Percentiles rank a stretch among this genome's conserved stretches.
These are phyloP conservation scores for Penicillium sp. DNA, from an alignment of 2,329 filamentous ascomycete species.

Conservation along the genomic window DNA sequence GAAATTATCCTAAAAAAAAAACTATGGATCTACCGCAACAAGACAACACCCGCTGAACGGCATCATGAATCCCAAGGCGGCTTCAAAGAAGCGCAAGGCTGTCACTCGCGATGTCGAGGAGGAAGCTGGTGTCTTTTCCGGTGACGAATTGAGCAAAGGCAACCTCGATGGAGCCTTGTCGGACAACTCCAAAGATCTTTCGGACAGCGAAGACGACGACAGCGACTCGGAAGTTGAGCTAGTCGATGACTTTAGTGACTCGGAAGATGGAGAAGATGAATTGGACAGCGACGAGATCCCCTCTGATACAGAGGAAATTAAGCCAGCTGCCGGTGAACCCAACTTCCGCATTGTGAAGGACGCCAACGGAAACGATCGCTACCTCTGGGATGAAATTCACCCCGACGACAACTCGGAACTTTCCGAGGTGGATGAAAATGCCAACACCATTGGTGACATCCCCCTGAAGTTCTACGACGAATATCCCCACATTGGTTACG, in stretches of 20 bases:
- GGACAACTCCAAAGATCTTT: slow-evolving; percentile 42
- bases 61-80: slow-evolving; percentile 38
- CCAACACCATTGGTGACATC: slow-evolving; percentile 94
- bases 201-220: slow-evolving; percentile 36
- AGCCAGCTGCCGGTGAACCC: slow-evolving; percentile 34
- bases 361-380: slow-evolving; percentile 86
- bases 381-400: slow-evolving; percentile 90
- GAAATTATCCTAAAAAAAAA: slow-evolving; percentile 27
- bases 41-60: slow-evolving; percentile 11
- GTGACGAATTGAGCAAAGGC: slow-evolving; percentile 56
- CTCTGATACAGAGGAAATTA: slow-evolving; percentile 45
- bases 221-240: slow-evolving; percentile 53
- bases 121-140: slow-evolving; percentile 53
- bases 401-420: slow-evolving; percentile 96
- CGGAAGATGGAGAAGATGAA: slow-evolving; percentile 49
- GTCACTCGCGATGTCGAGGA: slow-evolving; percentile 54
- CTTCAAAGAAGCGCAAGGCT: slow-evolving; percentile 64
- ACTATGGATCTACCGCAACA: slow-evolving; percentile 14
- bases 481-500: slow-evolving; percentile 97
- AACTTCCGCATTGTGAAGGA: slow-evolving; percentile 68
- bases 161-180: slow-evolving; percentile 45
- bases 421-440: slow-evolving; percentile 72
- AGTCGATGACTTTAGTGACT: slow-evolving; percentile 53
- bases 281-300: slow-evolving; percentile 53
- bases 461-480: slow-evolving; percentile 93